A percentile compares a stretch with the other conserved stretches of the same genome.
phyloP scores from a whole-genome alignment of 139 green algal species.

The Chlorella sp. region DNA sequence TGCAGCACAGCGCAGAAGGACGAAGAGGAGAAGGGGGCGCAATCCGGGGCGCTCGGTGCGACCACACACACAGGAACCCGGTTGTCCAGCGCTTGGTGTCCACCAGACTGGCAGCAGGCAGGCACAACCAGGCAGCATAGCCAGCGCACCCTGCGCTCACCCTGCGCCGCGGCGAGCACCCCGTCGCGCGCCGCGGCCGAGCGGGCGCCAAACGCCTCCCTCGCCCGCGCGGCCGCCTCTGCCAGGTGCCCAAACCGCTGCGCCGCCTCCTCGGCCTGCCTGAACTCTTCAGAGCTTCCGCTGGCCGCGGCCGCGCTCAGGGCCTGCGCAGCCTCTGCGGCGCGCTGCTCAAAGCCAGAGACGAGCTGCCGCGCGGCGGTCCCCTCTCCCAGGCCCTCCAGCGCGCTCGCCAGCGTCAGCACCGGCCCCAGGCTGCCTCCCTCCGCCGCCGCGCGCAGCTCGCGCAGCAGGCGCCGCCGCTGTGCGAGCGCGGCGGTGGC shows the following conservation, averaged over 20 bases:
- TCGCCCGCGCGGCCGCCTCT: neutral
- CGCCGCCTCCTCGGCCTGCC: neutral
- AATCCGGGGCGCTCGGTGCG: neutral
- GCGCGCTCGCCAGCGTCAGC: neutral
- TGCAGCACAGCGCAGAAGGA: neutral
- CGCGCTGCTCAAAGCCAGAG: constrained; percentile 2
- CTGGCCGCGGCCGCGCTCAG: neutral
- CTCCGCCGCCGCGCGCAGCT: neutral
- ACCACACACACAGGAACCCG: neutral
- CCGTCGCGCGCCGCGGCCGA: neutral
- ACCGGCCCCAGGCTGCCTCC: neutral
- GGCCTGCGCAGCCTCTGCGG: neutral
- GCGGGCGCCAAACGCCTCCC: neutral
- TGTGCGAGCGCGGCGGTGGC: neutral
- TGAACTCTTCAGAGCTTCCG: neutral
- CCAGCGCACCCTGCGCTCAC: neutral
- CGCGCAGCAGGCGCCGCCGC: neutral
- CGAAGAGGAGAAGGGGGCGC: too few species aligned
- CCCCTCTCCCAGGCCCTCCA: neutral
- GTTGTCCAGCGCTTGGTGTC: neutral
- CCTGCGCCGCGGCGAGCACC: neutral
- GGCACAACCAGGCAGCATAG: too few species aligned
- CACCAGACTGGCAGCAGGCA: neutral
- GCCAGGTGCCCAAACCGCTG: neutral
- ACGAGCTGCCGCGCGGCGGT: neutral